Percentiles rank a stretch among this genome's conserved stretches.
phyloP scores from a whole-genome alignment of 1,139 yeast genomes.

The Zygosaccharomyces sapae region DNA sequence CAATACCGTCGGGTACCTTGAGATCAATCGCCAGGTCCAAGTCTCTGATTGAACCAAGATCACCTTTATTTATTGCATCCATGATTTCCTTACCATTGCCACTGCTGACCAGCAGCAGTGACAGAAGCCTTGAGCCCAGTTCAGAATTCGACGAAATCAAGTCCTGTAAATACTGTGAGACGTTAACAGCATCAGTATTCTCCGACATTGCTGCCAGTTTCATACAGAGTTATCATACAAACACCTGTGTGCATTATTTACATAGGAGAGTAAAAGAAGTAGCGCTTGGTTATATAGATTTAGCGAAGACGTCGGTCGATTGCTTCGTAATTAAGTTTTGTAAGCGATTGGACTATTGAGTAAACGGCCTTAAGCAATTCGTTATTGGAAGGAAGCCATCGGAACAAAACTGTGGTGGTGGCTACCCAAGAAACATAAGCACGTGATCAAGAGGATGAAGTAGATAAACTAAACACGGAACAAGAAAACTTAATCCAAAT shows the following conservation, averaged over 20 bases:
- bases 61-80: conserved; percentile 26
- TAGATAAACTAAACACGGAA: too few relatives aligned
- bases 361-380: too few relatives aligned
- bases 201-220: conserved; percentile 1
- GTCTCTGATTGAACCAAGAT: conserved; percentile 8
- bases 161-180: conserved; percentile 19
- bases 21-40: conserved; percentile 11
- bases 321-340: too few relatives aligned
- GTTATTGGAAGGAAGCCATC: too few relatives aligned
- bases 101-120: conserved; percentile 31
- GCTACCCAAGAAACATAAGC: conserved; percentile 7
- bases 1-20: conserved; percentile 2
- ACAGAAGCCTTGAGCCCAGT: conserved; percentile 30
- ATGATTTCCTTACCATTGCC: conserved; percentile 32
- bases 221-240: too few relatives aligned
- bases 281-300: too few relatives aligned
- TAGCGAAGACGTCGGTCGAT: too few relatives aligned
- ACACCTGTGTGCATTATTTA: too few relatives aligned
- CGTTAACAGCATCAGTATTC: conserved; percentile 7
- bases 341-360: too few relatives aligned
- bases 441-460: not conserved
- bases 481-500: not conserved
- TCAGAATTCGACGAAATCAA: conserved; percentile 30
- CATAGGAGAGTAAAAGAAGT: too few relatives aligned
- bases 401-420: conserved; percentile 16